phyloP scores from a whole-genome alignment of 2,329 filamentous ascomycete species.

The Curvularia hawaiiensis region DNA sequence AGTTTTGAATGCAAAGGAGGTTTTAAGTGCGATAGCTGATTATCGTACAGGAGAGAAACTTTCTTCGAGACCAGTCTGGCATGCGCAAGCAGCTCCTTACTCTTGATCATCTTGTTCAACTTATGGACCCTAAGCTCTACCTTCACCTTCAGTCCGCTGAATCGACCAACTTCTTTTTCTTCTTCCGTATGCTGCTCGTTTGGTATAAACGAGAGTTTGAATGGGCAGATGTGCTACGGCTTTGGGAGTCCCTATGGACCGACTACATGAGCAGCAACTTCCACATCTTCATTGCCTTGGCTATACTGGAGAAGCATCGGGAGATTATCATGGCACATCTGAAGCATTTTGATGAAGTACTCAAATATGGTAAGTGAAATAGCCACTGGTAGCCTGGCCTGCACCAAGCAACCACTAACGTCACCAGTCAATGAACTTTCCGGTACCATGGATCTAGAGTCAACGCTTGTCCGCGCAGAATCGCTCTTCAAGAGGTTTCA shows the following conservation, averaged over 20 bases:
- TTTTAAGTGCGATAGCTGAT: constrained; percentile 12
- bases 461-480: constrained; percentile 86
- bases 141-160: constrained; percentile 87
- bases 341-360: constrained; percentile 91
- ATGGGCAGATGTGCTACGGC: constrained; percentile 81
- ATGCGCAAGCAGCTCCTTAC: constrained; percentile 93
- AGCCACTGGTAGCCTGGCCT: not conserved
- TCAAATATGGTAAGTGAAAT: constrained; percentile 80
- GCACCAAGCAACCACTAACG: constrained; percentile 13
- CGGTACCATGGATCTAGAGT: constrained; percentile 86
- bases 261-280: constrained; percentile 89
- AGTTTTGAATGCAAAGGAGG: not conserved
- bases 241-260: constrained; percentile 96
- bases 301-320: constrained; percentile 94
- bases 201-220: constrained; percentile 99
- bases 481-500: constrained; percentile 87
- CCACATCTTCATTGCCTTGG: constrained; percentile 91
- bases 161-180: constrained; percentile 99
- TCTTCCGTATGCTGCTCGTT: constrained; percentile 97
- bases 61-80: constrained; percentile 91
- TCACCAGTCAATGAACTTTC: constrained; percentile 87
- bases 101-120: constrained; percentile 91
- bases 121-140: constrained; percentile 96
- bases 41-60: constrained; percentile 75
- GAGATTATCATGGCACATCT: constrained; percentile 95